Evolutionary conservation across 2,329 filamentous ascomycete species (phyloP), one percentile per base, ranked within the genome.

Genomic region (Ceratocystis destructans): DNA sequence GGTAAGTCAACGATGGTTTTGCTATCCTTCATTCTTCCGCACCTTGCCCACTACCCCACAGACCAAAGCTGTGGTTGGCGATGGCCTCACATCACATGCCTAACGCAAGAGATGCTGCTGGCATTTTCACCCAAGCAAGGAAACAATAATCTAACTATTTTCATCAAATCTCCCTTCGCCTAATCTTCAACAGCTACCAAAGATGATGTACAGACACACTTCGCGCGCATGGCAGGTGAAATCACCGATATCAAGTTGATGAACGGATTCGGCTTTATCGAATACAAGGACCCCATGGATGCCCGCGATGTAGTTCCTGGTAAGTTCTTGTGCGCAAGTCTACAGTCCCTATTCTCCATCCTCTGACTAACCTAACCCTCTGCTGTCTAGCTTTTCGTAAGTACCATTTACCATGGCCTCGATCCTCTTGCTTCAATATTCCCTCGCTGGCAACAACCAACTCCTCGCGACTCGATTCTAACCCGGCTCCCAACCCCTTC

Each of bases 161-260:
- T 6, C 57, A 41, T 41, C 17, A 64, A 37, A 25, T 44, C 28
- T 31, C 28, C 25, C 25, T 50, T 41, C 31, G 10, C 25, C 25
- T 17, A 41, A 62, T 68, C 12, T 55, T 4, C 74, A 76, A 76
- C 79, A 95, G 92, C 90, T 80, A 96, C 92, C 78, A 97, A 97
- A 82, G 86, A 89, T 78, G 93, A 99, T 76, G 88, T 99, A 76
- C 92, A 97, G 79, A 85, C 87, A 73, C 93, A 97, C 78, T 99
- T 99, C 79, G 87, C 87, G 76, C 91, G 96, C 86, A 94, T 93
- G 75, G 93, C 91, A 72, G 94, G 94, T 77, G 91, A 96, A 77
- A 97, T 99, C 76, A 94, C 89, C 71, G 94, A 99, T 80, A 93
- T 99, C 80, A 99, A 99, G 82, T 86, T 99, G 70, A 99, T 99